Evolutionary conservation across 495 filamentous ascomycete genomes (phyloP).

Genomic region (Lindgomyces ingoldianus): DNA sequence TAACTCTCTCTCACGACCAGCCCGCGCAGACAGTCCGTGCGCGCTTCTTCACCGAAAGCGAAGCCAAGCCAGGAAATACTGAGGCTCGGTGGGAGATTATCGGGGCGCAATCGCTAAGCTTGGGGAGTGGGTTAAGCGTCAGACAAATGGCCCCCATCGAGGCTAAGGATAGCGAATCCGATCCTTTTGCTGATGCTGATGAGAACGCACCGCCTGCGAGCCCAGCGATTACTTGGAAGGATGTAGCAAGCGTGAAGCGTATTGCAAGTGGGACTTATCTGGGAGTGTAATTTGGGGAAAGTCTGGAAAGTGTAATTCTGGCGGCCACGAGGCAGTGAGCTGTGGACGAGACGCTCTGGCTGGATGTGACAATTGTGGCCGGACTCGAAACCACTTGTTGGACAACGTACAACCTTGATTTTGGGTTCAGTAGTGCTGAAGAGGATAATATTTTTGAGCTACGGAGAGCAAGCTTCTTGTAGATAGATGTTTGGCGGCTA

Average conservation of each 20-base stretch:
- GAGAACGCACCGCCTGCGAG: constrained; percentile 46
- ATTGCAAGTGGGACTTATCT: constrained; percentile 62
- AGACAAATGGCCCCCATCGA: constrained; percentile 56
- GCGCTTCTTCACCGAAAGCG: constrained; percentile 74
- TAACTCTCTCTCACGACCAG: constrained; percentile 59
- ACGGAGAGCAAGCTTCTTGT: background rate
- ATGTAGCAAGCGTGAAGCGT: constrained; percentile 70
- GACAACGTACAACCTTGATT: background rate
- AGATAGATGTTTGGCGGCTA: background rate
- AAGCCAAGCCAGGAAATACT: constrained; percentile 72
- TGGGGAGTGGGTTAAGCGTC: constrained; percentile 60
- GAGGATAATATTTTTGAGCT: background rate
- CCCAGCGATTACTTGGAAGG: constrained; percentile 62
- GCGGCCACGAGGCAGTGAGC: background rate
- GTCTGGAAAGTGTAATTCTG: background rate
- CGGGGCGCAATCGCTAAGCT: constrained; percentile 51
- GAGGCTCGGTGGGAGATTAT: constrained; percentile 81
- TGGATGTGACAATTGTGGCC: background rate
- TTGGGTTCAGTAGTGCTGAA: background rate
- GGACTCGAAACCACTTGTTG: no score
- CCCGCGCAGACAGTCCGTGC: constrained; percentile 70
- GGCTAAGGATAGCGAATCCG: constrained; percentile 49
- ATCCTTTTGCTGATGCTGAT: constrained; percentile 70
- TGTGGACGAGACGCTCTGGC: background rate
- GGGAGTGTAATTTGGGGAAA: constrained; percentile 12